These are phyloP conservation scores for Suhomyces yuchorum DNA, from an alignment of 1,139 yeast genomes.

Conservation along the genomic window DNA sequence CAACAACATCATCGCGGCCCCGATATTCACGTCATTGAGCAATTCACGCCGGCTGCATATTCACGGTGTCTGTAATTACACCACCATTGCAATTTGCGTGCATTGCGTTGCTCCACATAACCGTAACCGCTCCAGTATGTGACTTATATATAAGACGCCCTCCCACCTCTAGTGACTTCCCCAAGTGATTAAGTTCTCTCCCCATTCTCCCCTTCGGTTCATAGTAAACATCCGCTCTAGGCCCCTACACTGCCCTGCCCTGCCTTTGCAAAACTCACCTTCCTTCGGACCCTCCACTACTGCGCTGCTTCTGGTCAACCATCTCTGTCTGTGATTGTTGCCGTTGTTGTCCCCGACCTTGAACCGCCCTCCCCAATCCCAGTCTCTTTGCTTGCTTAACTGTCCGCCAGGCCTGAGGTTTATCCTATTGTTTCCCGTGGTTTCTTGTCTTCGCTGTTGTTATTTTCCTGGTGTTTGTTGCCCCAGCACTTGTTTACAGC, in stretches of 20 bases:
- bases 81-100: constrained; percentile 1
- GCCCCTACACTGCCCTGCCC: background rate
- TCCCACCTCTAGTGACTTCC: background rate
- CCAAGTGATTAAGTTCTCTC: background rate
- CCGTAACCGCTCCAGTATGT: background rate
- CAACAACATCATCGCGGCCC: constrained; percentile 6
- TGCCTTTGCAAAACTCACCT: no score
- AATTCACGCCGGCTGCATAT: constrained; percentile 8
- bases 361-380: no score
- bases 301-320: background rate
- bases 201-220: background rate
- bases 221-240: background rate
- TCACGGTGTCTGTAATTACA: constrained; percentile 4
- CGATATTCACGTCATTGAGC: constrained; percentile 6
- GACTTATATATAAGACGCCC: background rate
- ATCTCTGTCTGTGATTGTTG: background rate
- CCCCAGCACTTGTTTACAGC: background rate
- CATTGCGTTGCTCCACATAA: background rate
- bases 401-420: background rate
- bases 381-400: no score
- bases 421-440: background rate
- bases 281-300: no score
- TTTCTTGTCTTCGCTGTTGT: background rate
- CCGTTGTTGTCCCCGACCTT: background rate
- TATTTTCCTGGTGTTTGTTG: background rate